Base-by-base conservation (phyloP, 164 flowering plant genomes). In the Macadamia tetraphylla region DNA sequence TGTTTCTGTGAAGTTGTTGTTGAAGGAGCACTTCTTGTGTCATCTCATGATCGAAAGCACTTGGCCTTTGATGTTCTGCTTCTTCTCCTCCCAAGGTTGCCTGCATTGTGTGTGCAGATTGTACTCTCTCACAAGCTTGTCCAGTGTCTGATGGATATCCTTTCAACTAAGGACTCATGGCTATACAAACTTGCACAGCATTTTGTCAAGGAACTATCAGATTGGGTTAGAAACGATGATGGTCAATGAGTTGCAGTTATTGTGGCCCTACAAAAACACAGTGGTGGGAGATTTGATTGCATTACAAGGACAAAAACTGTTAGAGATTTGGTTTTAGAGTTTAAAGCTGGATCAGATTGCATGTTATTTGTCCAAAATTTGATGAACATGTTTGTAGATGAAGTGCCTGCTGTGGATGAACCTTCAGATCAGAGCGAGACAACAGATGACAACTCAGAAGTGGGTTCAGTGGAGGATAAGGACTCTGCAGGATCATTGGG, bases 361-460 rank as follows among this genome's bases (percentile, higher is more conserved):
- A 71, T 80, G 79, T 69, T 84, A 23, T 88, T 95, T 76, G 76
- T 91, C 74, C 90, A 91, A 74, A 84, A 78, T 70, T 77, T 92
- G 70, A 78, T 77, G 60, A 80, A 69, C 77, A 80, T 92, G 93
- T 95, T 95, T 81, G 75, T 95, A 46, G 98, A 95, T 80, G 97
- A 85, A 72, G 85, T 81, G 48, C 75, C 64, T 60, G 80, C 81
- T 60, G 77, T 81, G 7, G 97, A 91, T 46, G 92, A 94, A 77
- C 93, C 97, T 65, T 91, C 96, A 1, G 98, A 90, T 76, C 96
- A 92, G 82, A 91, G 96, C 78, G 94, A 89, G 70, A 89, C 99
- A 60, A 89, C 94, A 4, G 96, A 92, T 83, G 94, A 92, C 73
- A 91, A 87, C 76, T 88, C 96, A 10, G 99, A 92, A 74, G 77